Percentiles rank a stretch among this genome's conserved stretches.
phyloP scores from a whole-genome alignment of 2,329 filamentous ascomycete genomes.

The Curvularia verruculosa region DNA sequence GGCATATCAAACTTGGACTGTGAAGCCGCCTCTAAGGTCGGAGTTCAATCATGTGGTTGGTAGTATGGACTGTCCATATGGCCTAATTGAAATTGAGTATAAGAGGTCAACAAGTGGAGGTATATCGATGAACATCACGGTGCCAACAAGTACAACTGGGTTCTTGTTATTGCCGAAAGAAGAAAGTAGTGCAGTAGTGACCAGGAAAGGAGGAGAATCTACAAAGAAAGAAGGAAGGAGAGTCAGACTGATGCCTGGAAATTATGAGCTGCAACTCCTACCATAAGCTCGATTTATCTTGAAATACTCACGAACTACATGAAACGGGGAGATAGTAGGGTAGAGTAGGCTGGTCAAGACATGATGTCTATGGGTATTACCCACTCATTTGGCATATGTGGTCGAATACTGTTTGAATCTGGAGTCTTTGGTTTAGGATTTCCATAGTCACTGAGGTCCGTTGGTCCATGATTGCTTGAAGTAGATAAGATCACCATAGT shows the following conservation, averaged over 20 bases:
- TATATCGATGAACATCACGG: slow-evolving; percentile 26
- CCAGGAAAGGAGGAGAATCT: neutral
- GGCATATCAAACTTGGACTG: neutral
- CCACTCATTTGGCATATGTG: no score
- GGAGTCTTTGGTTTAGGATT: no score
- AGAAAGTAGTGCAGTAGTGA: neutral
- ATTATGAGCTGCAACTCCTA: neutral
- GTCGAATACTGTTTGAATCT: no score
- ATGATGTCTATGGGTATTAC: no score
- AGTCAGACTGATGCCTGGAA: neutral
- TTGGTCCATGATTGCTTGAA: no score
- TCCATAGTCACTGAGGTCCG: no score
- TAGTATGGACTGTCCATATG: slow-evolving; percentile 51
- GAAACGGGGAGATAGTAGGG: no score
- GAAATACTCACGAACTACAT: no score
- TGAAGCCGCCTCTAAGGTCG: neutral
- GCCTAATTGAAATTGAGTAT: slow-evolving; percentile 41
- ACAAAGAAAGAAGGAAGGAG: neutral
- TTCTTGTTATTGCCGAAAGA: slow-evolving; percentile 19
- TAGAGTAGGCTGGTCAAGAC: no score
- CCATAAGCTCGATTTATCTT: no score
- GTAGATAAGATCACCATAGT: no score
- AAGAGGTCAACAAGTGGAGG: slow-evolving; percentile 1
- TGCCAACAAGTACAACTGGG: slow-evolving; percentile 32
- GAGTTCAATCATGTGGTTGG: slow-evolving; percentile 49